A percentile compares a stretch with the other conserved stretches of the same genome.
phyloP scores from a whole-genome alignment of 805 yeast genomes.

The Metschnikowia picachoensis region DNA sequence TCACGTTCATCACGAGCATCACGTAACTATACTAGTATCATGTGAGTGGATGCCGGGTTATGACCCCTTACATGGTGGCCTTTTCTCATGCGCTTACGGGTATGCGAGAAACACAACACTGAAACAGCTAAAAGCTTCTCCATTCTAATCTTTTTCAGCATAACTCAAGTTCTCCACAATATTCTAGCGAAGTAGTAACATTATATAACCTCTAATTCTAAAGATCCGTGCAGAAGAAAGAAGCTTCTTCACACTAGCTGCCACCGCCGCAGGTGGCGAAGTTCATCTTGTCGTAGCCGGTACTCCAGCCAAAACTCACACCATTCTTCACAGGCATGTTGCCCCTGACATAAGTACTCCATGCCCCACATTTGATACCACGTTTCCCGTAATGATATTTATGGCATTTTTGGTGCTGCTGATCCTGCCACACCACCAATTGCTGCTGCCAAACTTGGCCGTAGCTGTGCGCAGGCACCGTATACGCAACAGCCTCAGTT shows the following conservation, averaged over 20 bases:
- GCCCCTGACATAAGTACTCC: neutral
- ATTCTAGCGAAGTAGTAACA: no score
- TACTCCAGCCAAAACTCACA: neutral
- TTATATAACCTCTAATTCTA: no score
- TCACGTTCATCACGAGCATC: no score
- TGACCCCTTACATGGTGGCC: no score
- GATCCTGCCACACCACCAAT: constrained; percentile 5
- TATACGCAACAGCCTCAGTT: neutral
- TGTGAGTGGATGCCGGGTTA: no score
- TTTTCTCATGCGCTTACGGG: no score
- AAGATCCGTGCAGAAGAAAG: no score
- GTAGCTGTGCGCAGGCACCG: constrained; percentile 1
- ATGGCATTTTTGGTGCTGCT: neutral
- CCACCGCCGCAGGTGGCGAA: neutral
- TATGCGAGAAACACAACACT: no score
- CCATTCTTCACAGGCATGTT: neutral
- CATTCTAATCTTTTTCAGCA: no score
- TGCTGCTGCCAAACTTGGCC: constrained; percentile 9
- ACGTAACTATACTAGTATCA: no score
- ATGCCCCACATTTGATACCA: neutral
- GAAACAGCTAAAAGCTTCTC: no score
- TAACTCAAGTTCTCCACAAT: no score
- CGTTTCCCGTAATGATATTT: neutral
- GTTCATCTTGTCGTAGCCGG: neutral
- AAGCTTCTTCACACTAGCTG: neutral